Evolutionary conservation across 345 rosid species (phyloP).

Genomic region (Lepidium africanum): DNA sequence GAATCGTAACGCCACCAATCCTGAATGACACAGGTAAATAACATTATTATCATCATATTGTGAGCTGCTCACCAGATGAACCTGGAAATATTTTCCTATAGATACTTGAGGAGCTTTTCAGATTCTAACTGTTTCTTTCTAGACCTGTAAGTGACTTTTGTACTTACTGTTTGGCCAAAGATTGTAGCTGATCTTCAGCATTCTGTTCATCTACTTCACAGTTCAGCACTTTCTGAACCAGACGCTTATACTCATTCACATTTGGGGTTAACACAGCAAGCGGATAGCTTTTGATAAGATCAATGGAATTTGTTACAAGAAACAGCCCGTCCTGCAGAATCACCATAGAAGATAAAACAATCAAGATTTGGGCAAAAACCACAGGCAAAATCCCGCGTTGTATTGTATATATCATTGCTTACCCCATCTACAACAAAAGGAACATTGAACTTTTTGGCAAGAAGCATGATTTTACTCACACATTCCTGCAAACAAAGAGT

Average conservation of each 20-base stretch:
- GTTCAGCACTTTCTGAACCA: constrained; percentile 63
- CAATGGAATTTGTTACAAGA: constrained; percentile 62
- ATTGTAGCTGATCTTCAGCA: constrained; percentile 47
- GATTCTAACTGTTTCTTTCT: neutral
- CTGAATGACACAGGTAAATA: constrained; percentile 31
- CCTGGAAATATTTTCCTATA: neutral
- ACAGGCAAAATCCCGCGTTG: neutral
- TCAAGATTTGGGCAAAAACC: neutral
- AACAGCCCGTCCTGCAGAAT: constrained; percentile 73
- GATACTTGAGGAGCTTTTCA: neutral
- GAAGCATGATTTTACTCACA: constrained; percentile 61
- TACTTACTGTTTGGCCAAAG: constrained; percentile 63
- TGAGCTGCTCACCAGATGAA: neutral
- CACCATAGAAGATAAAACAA: neutral
- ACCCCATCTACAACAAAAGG: constrained; percentile 91
- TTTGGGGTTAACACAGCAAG: constrained; percentile 87
- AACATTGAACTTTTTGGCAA: constrained; percentile 59
- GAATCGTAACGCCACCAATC: constrained; percentile 83
- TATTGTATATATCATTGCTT: constrained; percentile 11
- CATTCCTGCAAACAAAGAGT: constrained; percentile 48
- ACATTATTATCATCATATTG: neutral
- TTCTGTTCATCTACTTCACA: constrained; percentile 60
- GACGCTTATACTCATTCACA: constrained; percentile 85
- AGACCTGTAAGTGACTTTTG: neutral
- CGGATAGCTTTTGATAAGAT: constrained; percentile 67